A percentile compares a stretch with the other conserved stretches of the same genome.
Conservation (phyloP, 768 basidiomycete species). For the Cystobasidium ongulense region DNA sequence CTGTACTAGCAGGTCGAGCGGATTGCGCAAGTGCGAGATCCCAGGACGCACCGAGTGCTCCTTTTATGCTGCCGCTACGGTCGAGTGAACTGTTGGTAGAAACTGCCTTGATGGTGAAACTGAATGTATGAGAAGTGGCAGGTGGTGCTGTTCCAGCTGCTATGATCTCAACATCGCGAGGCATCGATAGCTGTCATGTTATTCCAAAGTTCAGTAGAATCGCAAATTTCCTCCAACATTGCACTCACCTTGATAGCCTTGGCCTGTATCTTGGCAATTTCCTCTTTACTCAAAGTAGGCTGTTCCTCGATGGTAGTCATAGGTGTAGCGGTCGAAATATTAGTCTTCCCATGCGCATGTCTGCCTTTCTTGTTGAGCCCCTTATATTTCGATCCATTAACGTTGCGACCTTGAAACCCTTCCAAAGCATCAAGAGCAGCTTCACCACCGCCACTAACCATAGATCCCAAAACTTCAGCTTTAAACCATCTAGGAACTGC, state of each 20-base stretch:
- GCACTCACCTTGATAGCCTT: slow-evolving; percentile 72
- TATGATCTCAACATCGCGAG: slow-evolving; percentile 85
- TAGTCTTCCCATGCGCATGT: slow-evolving; percentile 49
- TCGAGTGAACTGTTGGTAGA: slow-evolving; percentile 47
- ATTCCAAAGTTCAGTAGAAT: too few species aligned
- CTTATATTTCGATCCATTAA: not conserved
- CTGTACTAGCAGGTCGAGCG: not conserved
- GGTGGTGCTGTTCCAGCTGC: slow-evolving; percentile 90
- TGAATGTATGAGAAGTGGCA: slow-evolving; percentile 83
- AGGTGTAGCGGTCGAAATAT: slow-evolving; percentile 47
- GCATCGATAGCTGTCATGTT: slow-evolving; percentile 74
- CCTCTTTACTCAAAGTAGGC: slow-evolving; percentile 62
- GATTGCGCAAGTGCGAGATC: slow-evolving; percentile 1
- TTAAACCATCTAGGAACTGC: slow-evolving; percentile 85
- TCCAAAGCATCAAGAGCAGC: slow-evolving; percentile 19
- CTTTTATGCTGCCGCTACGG: not conserved
- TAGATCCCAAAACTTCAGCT: slow-evolving; percentile 81
- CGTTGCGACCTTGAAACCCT: not conserved
- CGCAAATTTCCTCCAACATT: not conserved
- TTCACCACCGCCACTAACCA: slow-evolving; percentile 66
- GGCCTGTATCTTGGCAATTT: slow-evolving; percentile 80
- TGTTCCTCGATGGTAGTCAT: slow-evolving; percentile 17
- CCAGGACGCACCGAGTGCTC: not conserved
- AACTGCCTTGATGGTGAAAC: slow-evolving; percentile 72
- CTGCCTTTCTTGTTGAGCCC: slow-evolving; percentile 53